Conservation (phyloP, 2,329 filamentous ascomycete species). For the Diaporthe caulivora region DNA sequence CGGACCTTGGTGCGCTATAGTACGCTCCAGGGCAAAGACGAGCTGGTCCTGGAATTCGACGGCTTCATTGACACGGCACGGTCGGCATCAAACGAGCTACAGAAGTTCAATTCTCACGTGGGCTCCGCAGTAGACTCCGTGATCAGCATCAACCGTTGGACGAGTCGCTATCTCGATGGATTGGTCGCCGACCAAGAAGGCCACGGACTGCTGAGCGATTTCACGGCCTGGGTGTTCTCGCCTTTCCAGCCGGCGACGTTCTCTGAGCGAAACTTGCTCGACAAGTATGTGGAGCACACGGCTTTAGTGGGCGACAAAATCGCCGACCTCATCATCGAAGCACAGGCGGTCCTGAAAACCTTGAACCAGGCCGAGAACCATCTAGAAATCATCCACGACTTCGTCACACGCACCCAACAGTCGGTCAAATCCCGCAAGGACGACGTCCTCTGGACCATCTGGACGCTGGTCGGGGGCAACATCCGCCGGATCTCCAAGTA, state of each 20-base stretch:
- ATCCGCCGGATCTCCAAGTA: conserved; percentile 70
- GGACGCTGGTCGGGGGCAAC: conserved; percentile 82
- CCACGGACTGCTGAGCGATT: conserved; percentile 52
- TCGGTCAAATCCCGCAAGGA: conserved; percentile 70
- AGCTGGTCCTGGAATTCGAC: conserved; percentile 81
- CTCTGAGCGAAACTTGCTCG: conserved; percentile 72
- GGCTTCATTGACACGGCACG: conserved; percentile 79
- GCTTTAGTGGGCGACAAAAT: conserved; percentile 78
- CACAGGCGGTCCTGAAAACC: conserved; percentile 74
- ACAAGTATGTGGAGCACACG: conserved; percentile 83
- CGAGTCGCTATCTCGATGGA: conserved; percentile 75
- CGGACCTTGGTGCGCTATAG: conserved; percentile 79
- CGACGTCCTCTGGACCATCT: conserved; percentile 76
- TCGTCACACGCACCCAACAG: conserved; percentile 74
- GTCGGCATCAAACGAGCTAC: conserved; percentile 74
- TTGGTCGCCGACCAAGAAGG: conserved; percentile 59
- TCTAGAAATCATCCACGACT: conserved; percentile 76
- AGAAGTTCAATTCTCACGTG: conserved; percentile 82
- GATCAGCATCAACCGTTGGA: conserved; percentile 82
- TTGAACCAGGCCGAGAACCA: conserved; percentile 78
- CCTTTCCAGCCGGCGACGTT: conserved; percentile 74
- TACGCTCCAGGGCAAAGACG: conserved; percentile 73
- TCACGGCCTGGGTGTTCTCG: conserved; percentile 62
- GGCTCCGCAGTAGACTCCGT: conserved; percentile 80
- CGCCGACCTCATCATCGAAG: conserved; percentile 74